phyloP scores from a whole-genome alignment of 768 basidiomycete species.

The Podaxis sp. region DNA sequence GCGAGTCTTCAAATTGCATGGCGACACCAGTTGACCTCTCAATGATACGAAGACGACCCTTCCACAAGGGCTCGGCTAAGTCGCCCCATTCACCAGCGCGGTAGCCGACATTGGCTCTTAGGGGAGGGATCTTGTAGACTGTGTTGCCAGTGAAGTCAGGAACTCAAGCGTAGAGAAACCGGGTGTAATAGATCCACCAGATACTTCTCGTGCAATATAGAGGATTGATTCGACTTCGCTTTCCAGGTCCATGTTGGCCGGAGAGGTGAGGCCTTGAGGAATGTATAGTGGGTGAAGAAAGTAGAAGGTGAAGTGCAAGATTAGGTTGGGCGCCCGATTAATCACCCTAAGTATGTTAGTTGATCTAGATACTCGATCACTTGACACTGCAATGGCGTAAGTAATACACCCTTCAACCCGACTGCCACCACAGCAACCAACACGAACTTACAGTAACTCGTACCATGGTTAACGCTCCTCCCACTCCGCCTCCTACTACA shows the following conservation, averaged over 20 bases:
- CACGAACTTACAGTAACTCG: not conserved
- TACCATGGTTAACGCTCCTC: conserved; percentile 57
- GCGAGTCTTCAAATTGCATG: conserved; percentile 78
- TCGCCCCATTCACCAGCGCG: conserved; percentile 94
- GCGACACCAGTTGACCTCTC: conserved; percentile 70
- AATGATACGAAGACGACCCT: conserved; percentile 83
- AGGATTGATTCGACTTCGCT: conserved; percentile 90
- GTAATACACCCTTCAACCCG: too few relatives aligned
- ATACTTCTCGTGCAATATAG: conserved; percentile 88
- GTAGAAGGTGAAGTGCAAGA: not conserved
- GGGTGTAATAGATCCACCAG: conserved; percentile 51
- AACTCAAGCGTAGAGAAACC: conserved; percentile 10
- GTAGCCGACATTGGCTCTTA: conserved; percentile 86
- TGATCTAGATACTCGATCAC: not conserved
- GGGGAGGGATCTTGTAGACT: conserved; percentile 92
- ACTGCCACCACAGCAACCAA: not conserved
- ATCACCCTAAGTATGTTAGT: not conserved
- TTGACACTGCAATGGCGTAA: not conserved
- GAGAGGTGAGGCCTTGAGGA: too few relatives aligned
- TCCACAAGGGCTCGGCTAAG: conserved; percentile 82
- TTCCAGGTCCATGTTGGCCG: conserved; percentile 49
- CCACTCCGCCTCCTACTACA: conserved; percentile 63
- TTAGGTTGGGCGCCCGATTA: not conserved
- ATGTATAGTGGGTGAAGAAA: not conserved
- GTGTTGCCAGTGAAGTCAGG: conserved; percentile 30